Evolutionary conservation across 1,284 basidiomycete species (phyloP).

Genomic region (Moesziomyces globuligerus): DNA sequence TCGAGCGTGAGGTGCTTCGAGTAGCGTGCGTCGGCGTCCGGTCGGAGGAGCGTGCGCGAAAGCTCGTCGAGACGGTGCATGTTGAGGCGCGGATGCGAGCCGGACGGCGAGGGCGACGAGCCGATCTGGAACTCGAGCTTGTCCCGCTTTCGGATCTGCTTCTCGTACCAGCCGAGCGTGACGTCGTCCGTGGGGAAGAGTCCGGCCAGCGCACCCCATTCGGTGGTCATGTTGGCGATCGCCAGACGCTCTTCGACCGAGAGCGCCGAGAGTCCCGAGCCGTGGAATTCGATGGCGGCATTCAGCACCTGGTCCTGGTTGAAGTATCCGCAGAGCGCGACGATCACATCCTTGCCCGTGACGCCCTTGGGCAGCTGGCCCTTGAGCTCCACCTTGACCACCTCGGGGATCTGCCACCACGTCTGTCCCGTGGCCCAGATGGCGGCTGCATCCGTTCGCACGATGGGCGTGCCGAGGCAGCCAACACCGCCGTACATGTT

Average conservation of each 20-base stretch:
- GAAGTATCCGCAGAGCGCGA: constrained; percentile 95
- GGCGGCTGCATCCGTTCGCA: constrained; percentile 82
- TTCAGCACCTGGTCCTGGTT: constrained; percentile 98
- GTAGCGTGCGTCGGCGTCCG: constrained; percentile 85
- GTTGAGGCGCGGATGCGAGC: constrained; percentile 84
- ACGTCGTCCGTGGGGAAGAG: constrained; percentile 92
- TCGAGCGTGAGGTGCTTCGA: constrained; percentile 90
- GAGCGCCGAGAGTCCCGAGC: constrained; percentile 84
- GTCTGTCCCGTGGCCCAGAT: constrained; percentile 99
- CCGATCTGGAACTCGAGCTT: constrained; percentile 77
- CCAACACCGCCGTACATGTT: constrained; percentile 99
- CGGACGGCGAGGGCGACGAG: constrained; percentile 71
- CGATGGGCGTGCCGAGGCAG: constrained; percentile 93
- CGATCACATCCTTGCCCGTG: constrained; percentile 97
- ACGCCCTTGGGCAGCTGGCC: constrained; percentile 87
- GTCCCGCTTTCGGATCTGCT: constrained; percentile 80
- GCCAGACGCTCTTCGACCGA: constrained; percentile 91
- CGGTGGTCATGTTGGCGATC: constrained; percentile 90
- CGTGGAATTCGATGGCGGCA: constrained; percentile 96
- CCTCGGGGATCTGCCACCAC: constrained; percentile 99
- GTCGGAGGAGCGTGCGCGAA: constrained; percentile 74
- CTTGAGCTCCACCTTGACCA: constrained; percentile 91
- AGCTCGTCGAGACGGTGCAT: constrained; percentile 74
- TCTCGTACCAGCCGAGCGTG: constrained; percentile 87
- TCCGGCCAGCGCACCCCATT: constrained; percentile 97